Evolutionary conservation across 2,329 filamentous ascomycete species (phyloP).

Genomic region (Trichoderma endophyticum): DNA sequence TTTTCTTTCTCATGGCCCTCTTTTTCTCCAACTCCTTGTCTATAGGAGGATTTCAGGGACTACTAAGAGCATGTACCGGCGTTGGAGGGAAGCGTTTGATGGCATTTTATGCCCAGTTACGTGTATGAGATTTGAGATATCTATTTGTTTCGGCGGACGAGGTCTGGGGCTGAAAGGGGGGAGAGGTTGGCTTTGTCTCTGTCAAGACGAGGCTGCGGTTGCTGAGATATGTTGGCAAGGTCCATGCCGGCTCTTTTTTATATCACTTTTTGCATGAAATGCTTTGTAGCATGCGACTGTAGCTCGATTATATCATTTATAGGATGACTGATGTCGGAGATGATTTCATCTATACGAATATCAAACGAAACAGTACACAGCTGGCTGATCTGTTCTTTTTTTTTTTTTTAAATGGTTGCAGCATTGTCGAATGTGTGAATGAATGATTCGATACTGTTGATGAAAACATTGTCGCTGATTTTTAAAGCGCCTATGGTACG

Average conservation of each 20-base stretch:
- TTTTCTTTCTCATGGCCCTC: background rate
- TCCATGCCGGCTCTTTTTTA: background rate
- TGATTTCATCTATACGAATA: background rate
- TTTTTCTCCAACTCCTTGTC: background rate
- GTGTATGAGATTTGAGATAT: background rate
- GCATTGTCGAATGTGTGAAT: background rate
- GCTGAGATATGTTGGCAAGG: background rate
- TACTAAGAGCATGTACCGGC: constrained; percentile 5
- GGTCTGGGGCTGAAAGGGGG: background rate
- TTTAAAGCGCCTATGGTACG: no score
- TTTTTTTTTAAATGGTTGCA: background rate
- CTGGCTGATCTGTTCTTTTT: background rate
- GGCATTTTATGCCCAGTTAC: background rate
- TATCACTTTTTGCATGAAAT: background rate
- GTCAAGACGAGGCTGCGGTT: background rate
- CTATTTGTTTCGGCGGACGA: background rate
- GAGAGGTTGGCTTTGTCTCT: background rate
- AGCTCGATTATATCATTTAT: background rate
- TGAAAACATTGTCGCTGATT: background rate
- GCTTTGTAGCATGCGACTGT: background rate
- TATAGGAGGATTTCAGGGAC: background rate
- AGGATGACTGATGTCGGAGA: background rate
- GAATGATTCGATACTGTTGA: background rate
- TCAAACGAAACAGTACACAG: background rate
- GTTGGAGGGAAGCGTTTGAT: constrained; percentile 15